Base-by-base conservation (phyloP, 2,329 filamentous ascomycete species). In the Apiospora koreana region DNA sequence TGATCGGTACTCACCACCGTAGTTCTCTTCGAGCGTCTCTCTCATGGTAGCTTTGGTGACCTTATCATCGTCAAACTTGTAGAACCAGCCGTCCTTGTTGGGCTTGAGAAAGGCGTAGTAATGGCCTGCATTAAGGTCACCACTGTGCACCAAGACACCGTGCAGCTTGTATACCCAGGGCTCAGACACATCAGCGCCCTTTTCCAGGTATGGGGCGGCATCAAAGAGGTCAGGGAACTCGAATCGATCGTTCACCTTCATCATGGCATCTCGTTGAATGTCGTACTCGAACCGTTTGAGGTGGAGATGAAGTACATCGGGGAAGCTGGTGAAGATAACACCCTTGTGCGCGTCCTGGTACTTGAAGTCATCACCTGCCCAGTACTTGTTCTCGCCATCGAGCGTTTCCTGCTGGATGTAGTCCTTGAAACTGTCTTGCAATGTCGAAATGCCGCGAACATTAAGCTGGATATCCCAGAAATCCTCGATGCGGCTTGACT, bases 391-490 rank as follows among this genome's bases (percentile, higher is more conserved):
- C 80, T 99, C 97, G 50, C 96, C 96, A 75, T 98, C 95, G 81
- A 99, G 92, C 43, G 95, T 97, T 82, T 99, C 96, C 45, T 98
- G 95, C 77, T 97, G 92, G 75, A 99, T 92, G 79, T 99, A 99
- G 81, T 98, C 95, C 79, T 91, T 91, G 85, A 99, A 98, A 79
- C 95, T 98, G 77, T 97, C 94, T 73, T 97, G 92, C 42, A 99
- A 85, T 72, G 93, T 95, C 83, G 94, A 94, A 86, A 97, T 98
- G 42, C 94, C 95, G 73, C 93, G 93, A 67, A 99, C 97, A 75
- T 98, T 99, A 75, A 99, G 89, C 80, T 99, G 96, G 71, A 99
- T 94, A 79, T 99, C 96, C 96, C 96, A 99, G 80, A 98, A 99
- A 76, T 99, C 97, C 81, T 99, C 96, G 74, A 96, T 90, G 72